Evolutionary conservation across 257 asterid species (phyloP).

Genomic region (Marsdenia floribunda): DNA sequence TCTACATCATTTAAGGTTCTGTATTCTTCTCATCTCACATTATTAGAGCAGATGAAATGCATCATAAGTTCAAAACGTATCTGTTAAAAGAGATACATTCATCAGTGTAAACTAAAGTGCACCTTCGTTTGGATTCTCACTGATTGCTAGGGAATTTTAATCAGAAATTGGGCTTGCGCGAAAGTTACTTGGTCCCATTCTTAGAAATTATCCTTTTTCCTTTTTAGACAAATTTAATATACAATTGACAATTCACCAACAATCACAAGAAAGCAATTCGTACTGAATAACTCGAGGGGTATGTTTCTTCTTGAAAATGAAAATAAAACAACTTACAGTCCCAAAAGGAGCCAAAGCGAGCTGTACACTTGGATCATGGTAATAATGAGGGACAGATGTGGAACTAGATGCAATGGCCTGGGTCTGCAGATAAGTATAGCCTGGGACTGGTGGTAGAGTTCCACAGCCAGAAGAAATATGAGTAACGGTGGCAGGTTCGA

Average conservation of each 20-base stretch:
- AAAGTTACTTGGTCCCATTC: neutral
- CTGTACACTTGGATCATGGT: constrained; percentile 16
- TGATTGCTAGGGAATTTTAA: neutral
- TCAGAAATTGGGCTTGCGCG: neutral
- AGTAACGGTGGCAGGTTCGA: neutral
- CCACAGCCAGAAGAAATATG: constrained; percentile 6
- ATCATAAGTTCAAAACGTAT: neutral
- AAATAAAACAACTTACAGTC: neutral
- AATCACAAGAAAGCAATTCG: neutral
- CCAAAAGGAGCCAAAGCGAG: neutral
- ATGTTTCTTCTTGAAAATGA: neutral
- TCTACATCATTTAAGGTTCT: neutral
- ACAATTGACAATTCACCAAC: neutral
- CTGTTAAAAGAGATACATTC: too few relatives aligned
- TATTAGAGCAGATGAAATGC: neutral
- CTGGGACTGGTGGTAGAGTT: neutral
- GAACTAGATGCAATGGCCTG: neutral
- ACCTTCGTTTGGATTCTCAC: neutral
- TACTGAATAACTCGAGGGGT: neutral
- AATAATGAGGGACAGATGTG: neutral
- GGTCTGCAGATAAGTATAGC: constrained; percentile 7
- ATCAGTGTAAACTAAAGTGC: too few relatives aligned
- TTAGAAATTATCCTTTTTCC: neutral
- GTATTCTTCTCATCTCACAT: neutral
- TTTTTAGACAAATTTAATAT: neutral